Base-by-base conservation (phyloP, 352 stramenopile species). In the Phytophthora cactorum region DNA sequence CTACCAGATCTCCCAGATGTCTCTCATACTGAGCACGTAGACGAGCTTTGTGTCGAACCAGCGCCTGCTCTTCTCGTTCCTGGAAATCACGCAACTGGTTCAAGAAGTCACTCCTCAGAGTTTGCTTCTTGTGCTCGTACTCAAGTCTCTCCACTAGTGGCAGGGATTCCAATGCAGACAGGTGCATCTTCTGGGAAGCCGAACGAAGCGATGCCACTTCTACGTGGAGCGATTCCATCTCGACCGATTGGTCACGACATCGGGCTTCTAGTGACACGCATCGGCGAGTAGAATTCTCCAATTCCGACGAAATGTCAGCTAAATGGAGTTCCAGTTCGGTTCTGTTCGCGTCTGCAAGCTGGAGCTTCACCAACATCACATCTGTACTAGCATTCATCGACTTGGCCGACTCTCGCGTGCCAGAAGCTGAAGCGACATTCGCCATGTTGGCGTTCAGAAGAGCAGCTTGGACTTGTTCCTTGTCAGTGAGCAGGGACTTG, bases 71-170 rank as follows among this genome's bases (percentile, higher is more conserved):
- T 58, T 94, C 86, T 36, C 86, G 65, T 51, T 92, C 84, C 22
- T 88, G 74, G 22, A 92, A 94, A 28, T 86, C 79, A 7, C 82
- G 77, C 15, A 94, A 66, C 50, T 94, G 86, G 14, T 52, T 75
- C 52, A 77, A 55, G 49, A 87, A 91, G 41, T 94, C 84, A n/a
- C 63, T 71, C 52, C 77, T 76, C 4, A 94, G 51, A 14, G 75
- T 73, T 1, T 82, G 82, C 53, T 92, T 94, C 54, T 88, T 86
- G 69, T 90, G 86, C 56, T 94, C 86, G 54, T 92, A 94, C 5
- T 90, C 81, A 4, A 88, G 57, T 47, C 81, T 72, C 41, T 90
- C 81, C 5, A 79, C 59, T 7, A 84, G 58, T 7, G 73, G 51
- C n/a, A 90, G 59, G 2, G 77, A 80, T 45, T 90, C 81, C n/a